phyloP scores from a whole-genome alignment of 805 yeast species.

The Starmerella tilneyi region DNA sequence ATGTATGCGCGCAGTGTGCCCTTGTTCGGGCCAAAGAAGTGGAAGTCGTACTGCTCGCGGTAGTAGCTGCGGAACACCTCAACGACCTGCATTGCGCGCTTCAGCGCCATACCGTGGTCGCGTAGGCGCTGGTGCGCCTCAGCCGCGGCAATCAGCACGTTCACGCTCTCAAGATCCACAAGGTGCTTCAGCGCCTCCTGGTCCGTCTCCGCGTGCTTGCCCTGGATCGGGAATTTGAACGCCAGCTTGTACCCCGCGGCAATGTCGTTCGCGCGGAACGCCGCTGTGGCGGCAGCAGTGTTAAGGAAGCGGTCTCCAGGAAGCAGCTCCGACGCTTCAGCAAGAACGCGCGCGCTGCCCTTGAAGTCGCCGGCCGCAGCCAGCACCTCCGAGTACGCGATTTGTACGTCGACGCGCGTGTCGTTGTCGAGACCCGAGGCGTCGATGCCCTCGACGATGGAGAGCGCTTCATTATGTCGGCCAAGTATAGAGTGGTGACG shows the following conservation, averaged over 20 bases:
- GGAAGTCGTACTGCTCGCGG: slow-evolving; percentile 89
- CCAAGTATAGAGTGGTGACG: slow-evolving; percentile 59
- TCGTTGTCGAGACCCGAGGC: slow-evolving; percentile 39
- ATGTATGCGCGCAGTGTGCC: slow-evolving; percentile 83
- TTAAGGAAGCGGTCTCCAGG: slow-evolving; percentile 87
- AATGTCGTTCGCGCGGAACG: slow-evolving; percentile 60
- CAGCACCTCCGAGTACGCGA: slow-evolving; percentile 67
- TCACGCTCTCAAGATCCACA: slow-evolving; percentile 79
- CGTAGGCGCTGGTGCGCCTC: slow-evolving; percentile 65
- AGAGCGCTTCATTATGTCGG: slow-evolving; percentile 42
- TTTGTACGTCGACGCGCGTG: slow-evolving; percentile 60
- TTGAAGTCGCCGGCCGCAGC: slow-evolving; percentile 56
- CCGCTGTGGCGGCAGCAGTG: slow-evolving; percentile 76
- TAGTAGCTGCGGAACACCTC: slow-evolving; percentile 60
- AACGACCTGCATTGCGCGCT: slow-evolving; percentile 59
- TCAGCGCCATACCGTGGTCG: slow-evolving; percentile 61
- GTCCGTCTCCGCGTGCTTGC: slow-evolving; percentile 48
- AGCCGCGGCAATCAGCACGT: slow-evolving; percentile 80
- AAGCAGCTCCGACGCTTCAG: slow-evolving; percentile 64
- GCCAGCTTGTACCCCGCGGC: slow-evolving; percentile 66
- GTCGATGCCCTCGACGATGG: slow-evolving; percentile 41
- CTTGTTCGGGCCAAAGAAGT: slow-evolving; percentile 77
- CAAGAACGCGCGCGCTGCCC: slow-evolving; percentile 57
- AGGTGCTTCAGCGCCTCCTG: slow-evolving; percentile 72
- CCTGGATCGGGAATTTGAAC: slow-evolving; percentile 45